Evolutionary conservation across 225 moss, liverwort and hornwort genomes (phyloP), one percentile per base, ranked within the genome.

Genomic region (Pleurozium schreberi): DNA sequence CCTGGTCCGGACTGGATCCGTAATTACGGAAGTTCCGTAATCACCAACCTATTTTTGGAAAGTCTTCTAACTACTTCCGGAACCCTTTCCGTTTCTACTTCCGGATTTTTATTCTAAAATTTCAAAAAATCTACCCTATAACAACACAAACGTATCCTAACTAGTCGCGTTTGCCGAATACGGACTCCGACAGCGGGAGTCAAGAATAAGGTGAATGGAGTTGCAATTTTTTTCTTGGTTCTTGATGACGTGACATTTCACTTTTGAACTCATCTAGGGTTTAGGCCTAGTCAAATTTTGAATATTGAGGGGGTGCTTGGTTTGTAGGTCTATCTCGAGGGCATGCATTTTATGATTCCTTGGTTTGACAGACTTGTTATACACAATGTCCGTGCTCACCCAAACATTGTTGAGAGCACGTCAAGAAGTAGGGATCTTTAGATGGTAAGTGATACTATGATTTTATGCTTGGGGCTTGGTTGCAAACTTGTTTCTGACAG

Each of bases 311-410:
- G n/a, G 78, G 19, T 80, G 49, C 22, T 83, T 84, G 63, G 58
- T 40, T 87, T n/a, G 84, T 90, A 97, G 97, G 98, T 98, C 55
- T 97, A 96, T 87, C 98, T 96, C 4, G 96, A 98, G 83, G 98
- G 98, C 42, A 98, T 96, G 25, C 96, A 98, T 84, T 94, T 96
- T 73, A 98, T 98, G 98, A 94, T 98, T 71, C 98, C 96, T 12
- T 98, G 97, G 97, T 98, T 98, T 79, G 98, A 97, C 84, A 95
- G 97, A 71, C 98, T 97, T 11, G 91, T 98, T 55, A 98, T 98
- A n/a, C 96, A 94, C 79, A 96, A 97, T 80, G 96, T 98, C 25
- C 93, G 98, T 49, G 98, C 98, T 50, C 95, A 96, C 75, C 98
- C 98, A 42, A 96, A 98, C 86, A 96, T 98, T 67, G 96, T 98